Evolutionary conservation across 2,329 filamentous ascomycete species (phyloP), one percentile per base, ranked within the genome.

Genomic region (Apiospora phragmitis): DNA sequence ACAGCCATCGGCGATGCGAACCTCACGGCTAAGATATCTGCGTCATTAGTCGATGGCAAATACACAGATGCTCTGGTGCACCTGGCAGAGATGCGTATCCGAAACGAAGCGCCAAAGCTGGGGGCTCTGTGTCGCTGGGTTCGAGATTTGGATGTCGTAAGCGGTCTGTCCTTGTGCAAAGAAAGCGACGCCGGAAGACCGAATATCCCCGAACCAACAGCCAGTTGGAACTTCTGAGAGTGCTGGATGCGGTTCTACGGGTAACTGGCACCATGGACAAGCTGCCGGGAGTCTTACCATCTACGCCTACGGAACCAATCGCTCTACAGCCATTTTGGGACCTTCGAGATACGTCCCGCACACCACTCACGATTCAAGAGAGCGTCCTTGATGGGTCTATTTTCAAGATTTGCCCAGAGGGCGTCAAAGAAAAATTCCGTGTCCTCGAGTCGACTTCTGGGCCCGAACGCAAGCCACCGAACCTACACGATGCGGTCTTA

Each of bases 121-220:
- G 91, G 91, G 26, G 90, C 91, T 1, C 80, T 93, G 9, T 93
- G 91, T 78, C 88, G 91, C 70, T 93, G 91, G 91, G 91, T 93
- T 5, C 86, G 91, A 70, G 91, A 92, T 76, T 82, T 93, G 35
- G 91, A 93, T 75, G 88, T 92, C 32, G 88, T 92, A 67, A 91
- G 89, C 73, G 90, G 90, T 1, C 80, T 92, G 9, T 89, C 89
- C 4, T 88, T 89, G 29, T 83, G 87, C 69, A 82, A 87, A 1
- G 84, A 84, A 3, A 79, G 81, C 65, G 78, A 78, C 49, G 76
- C 73, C 18, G 76, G 47, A 45, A 68, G 16, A 47, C 32, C 32
- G 29, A 14, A 18, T 4, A 45, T 49, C 21, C 29, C 1, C 83
- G 86, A 45, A 82, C 83, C 0, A 75, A 78, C 2, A 83, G 82